Conservation (phyloP, 768 basidiomycete species). For the Boletus sensibilis region DNA sequence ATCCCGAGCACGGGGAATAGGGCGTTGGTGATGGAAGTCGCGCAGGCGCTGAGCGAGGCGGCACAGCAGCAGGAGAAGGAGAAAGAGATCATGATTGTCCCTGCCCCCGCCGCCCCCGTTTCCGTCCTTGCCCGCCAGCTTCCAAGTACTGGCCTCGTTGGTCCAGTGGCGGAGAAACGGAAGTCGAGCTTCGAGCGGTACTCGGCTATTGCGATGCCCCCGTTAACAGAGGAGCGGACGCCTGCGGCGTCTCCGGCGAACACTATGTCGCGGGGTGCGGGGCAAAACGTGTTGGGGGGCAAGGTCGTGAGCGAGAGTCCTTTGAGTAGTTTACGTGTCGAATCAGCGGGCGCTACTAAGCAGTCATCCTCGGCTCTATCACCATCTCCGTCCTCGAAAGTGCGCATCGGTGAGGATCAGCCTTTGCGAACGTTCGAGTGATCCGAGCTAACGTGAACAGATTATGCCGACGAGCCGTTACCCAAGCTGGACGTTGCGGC, state of each 20-base stretch:
- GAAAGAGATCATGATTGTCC: background rate
- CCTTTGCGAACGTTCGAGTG: background rate
- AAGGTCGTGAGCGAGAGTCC: conserved; percentile 14
- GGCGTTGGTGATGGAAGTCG: conserved; percentile 77
- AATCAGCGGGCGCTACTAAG: background rate
- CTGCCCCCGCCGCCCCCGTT: background rate
- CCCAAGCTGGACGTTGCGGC: conserved; percentile 49
- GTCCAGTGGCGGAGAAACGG: conserved; percentile 49
- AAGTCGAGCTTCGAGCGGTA: conserved; percentile 70
- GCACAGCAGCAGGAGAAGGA: conserved; percentile 16
- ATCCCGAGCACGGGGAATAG: conserved; percentile 69
- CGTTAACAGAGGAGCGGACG: conserved; percentile 67
- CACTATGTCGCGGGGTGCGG: conserved; percentile 44
- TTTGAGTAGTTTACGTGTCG: conserved; percentile 7
- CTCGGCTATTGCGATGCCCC: conserved; percentile 58
- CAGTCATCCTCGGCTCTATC: background rate
- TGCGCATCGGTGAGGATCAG: conserved; percentile 36
- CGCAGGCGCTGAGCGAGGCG: conserved; percentile 53
- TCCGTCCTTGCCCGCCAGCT: conserved; percentile 10
- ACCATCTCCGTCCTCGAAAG: conserved; percentile 6
- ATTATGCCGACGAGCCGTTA: conserved; percentile 42
- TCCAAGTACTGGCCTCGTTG: conserved; percentile 12
- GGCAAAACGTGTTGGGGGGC: background rate
- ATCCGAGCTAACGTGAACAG: conserved; percentile 24
- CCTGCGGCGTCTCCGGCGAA: conserved; percentile 53